Conservation (phyloP, 2,329 filamentous ascomycete genomes). For the Arthrobotrys entomopaga region DNA sequence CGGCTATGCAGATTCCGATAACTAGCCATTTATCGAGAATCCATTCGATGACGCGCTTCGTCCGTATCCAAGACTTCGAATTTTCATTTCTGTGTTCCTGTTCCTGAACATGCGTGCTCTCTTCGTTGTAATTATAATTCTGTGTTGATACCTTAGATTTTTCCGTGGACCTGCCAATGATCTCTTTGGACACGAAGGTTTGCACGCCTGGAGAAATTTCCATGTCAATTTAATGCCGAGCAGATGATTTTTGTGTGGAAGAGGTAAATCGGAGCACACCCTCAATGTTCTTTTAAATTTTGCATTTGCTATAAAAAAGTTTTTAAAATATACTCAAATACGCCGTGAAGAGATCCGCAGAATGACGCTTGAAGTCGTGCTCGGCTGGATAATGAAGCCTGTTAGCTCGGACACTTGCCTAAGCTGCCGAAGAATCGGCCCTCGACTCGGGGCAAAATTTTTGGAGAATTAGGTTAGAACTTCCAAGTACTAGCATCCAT, state of each 20-base stretch:
- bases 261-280: not conserved
- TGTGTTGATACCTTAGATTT: no score
- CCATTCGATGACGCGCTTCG: constrained; percentile 22
- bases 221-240: not conserved
- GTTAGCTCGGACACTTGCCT: constrained; percentile 34
- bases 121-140: no score
- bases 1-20: constrained; percentile 69
- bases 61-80: not conserved
- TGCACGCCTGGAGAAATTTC: not conserved
- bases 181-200: no score
- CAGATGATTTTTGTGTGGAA: not conserved
- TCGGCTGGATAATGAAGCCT: constrained; percentile 19
- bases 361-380: no score
- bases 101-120: not conserved
- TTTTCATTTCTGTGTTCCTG: not conserved
- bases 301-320: no score
- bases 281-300: no score
- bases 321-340: no score
- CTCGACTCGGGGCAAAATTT: constrained; percentile 30
- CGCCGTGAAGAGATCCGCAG: no score
- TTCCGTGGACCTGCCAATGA: no score
- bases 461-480: not conserved
- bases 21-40: constrained; percentile 73
- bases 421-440: not conserved
- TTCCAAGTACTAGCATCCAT: not conserved